Base-by-base conservation (phyloP, 495 filamentous ascomycete genomes). In the Penicillium waksmanii region DNA sequence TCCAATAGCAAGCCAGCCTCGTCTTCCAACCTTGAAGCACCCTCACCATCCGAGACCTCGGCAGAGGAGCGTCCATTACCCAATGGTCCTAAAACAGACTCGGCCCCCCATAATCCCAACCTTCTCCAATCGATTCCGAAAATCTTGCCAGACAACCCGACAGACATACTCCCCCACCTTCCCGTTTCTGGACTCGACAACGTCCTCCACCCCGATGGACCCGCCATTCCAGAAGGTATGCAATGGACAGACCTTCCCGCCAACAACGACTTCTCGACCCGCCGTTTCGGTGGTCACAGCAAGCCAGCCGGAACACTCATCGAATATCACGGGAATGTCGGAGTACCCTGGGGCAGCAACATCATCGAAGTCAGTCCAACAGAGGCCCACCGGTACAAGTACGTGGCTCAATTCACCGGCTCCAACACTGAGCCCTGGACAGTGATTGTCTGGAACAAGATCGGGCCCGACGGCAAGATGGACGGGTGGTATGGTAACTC, bases 391-490 rank as follows among this genome's bases (percentile, higher is more conserved):
- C 51, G 57, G 1, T 77, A 81, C 66, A 73, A 81, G 25, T 85
- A 82, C 70, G 80, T 82, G 21, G 73, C 70, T 35, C 73, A 73
- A 35, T 78, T 84, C 65, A 65, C 51, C 33, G 79, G 80, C 42
- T 60, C 66, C 36, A 70, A 73, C 49, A 61, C 57, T 6, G 53
- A 69, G 31, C 46, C 71, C 6, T 79, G 78, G 70, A 78, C 72
- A 7, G 72, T 84, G 35, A 68, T 69, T 11, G 51, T 85, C 64
- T 85, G 83, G 83, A 82, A 85, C 73, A 85, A 85, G 66, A 60
- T 75, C 54, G 81, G 75, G 2, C 71, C 73, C 0, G 75, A 80
- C 51, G 71, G 67, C 11, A 66, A 73, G 25, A 61, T 80, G 60
- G 64, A 69, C 40, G 74, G 80, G n/a, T 82, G 76, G 68, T 81